phyloP scores from a whole-genome alignment of 2,329 filamentous ascomycete genomes.

The Parastagonospora avenae region DNA sequence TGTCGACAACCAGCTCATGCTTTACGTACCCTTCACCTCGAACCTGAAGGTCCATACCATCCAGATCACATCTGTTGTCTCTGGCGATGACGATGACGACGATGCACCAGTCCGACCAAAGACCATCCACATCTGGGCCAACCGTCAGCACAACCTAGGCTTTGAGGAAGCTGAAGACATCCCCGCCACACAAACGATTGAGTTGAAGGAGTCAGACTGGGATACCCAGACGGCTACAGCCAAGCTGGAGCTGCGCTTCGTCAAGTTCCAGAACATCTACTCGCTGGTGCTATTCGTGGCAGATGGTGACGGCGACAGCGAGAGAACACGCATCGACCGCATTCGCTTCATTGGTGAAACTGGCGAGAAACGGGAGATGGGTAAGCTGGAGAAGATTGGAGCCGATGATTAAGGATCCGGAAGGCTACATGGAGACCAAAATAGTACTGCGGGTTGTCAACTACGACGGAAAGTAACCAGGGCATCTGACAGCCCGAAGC shows the following conservation, averaged over 20 bases:
- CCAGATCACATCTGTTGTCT: constrained; percentile 82
- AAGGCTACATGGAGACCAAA: too few species aligned
- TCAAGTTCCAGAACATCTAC: constrained; percentile 95
- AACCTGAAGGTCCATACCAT: constrained; percentile 86
- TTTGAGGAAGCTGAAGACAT: constrained; percentile 95
- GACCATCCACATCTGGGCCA: constrained; percentile 84
- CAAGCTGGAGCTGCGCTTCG: constrained; percentile 73
- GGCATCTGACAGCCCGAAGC: too few species aligned
- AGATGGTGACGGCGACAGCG: constrained; percentile 77
- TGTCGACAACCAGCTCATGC: constrained; percentile 93
- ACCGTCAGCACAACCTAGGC: constrained; percentile 86
- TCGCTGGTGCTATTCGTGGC: constrained; percentile 88
- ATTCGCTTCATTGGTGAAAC: constrained; percentile 83
- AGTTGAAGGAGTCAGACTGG: constrained; percentile 79
- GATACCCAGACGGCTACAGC: constrained; percentile 56
- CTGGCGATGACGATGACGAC: constrained; percentile 65
- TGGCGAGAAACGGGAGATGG: constrained; percentile 90
- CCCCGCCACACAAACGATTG: constrained; percentile 77
- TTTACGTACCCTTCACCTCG: constrained; percentile 88
- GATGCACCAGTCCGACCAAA: constrained; percentile 80
- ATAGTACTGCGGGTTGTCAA: too few species aligned
- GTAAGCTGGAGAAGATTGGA: constrained; percentile 92
- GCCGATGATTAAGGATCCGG: constrained; percentile 59
- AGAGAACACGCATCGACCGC: constrained; percentile 83
- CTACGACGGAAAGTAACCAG: too few species aligned